A percentile compares a stretch with the other conserved stretches of the same genome.
Evolutionary conservation across 176 grass and related monocot species (phyloP).

Genomic region (Carex kokanica): DNA sequence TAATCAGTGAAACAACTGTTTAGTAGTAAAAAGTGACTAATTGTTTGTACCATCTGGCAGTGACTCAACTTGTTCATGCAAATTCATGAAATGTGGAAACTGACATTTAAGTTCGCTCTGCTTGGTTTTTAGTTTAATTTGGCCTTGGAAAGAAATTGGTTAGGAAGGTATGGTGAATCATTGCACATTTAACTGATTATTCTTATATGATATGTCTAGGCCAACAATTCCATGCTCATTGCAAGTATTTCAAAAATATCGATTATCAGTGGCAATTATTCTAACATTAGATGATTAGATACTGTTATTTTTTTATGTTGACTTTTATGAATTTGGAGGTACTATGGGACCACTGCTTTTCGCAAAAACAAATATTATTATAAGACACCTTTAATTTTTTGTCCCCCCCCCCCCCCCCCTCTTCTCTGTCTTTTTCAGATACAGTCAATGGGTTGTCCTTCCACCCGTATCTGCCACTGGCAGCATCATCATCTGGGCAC

Average conservation of each 20-base stretch:
- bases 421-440: slow-evolving; percentile 48
- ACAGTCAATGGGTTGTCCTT: slow-evolving; percentile 74
- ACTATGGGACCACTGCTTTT: not conserved
- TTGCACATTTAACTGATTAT: not conserved
- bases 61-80: not conserved
- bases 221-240: not conserved
- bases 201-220: not conserved
- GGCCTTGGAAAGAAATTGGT: not conserved
- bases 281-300: not conserved
- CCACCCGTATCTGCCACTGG: slow-evolving; percentile 77
- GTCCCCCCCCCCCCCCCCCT: not conserved
- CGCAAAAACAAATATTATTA: not conserved
- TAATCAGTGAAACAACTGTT: not conserved
- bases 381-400: not conserved
- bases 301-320: not conserved
- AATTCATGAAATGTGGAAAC: not conserved
- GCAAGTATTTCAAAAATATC: not conserved
- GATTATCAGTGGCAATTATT: not conserved
- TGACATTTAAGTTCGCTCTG: not conserved
- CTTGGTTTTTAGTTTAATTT: not conserved
- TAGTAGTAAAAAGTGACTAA: not conserved
- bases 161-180: not conserved
- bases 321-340: not conserved
- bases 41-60: not conserved
- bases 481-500: slow-evolving; percentile 76